These are phyloP conservation scores for Amanita exitialis DNA, from an alignment of 768 basidiomycete genomes.

Conservation along the genomic window DNA sequence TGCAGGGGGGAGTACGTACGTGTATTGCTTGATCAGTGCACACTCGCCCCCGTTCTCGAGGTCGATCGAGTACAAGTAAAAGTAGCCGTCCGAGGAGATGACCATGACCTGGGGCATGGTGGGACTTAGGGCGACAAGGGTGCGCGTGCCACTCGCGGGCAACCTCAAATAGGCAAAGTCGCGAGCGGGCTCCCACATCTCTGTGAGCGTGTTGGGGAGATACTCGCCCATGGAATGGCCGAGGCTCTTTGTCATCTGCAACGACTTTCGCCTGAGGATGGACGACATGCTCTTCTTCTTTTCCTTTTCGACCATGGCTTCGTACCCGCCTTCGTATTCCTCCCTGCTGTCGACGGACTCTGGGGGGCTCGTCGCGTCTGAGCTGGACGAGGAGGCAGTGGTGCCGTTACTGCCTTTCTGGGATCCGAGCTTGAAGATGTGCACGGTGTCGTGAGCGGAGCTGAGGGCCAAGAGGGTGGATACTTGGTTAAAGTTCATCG, in stretches of 20 bases:
- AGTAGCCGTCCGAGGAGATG: conserved; percentile 89
- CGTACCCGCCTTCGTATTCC: conserved; percentile 73
- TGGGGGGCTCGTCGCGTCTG: conserved; percentile 41
- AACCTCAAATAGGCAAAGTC: conserved; percentile 90
- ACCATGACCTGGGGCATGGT: conserved; percentile 98
- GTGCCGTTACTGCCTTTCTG: no score
- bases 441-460: conserved; percentile 90
- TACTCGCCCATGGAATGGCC: conserved; percentile 79
- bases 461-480: conserved; percentile 83
- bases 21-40: conserved; percentile 89
- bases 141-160: conserved; percentile 68
- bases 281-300: conserved; percentile 46
- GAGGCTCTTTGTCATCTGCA: conserved; percentile 66
- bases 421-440: conserved; percentile 79
- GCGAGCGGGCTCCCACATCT: conserved; percentile 94
- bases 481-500: conserved; percentile 72
- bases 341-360: conserved; percentile 58
- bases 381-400: conserved; percentile 7
- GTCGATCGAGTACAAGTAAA: conserved; percentile 94
- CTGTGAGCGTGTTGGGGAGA: conserved; percentile 81
- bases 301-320: conserved; percentile 75
- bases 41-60: conserved; percentile 95
- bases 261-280: conserved; percentile 54
- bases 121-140: conserved; percentile 64
- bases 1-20: conserved; percentile 23